Percentiles rank a stretch among this genome's conserved stretches.
Evolutionary conservation across 306 rosid species (phyloP).

Genomic region (Amphicarpaea edgeworthii): DNA sequence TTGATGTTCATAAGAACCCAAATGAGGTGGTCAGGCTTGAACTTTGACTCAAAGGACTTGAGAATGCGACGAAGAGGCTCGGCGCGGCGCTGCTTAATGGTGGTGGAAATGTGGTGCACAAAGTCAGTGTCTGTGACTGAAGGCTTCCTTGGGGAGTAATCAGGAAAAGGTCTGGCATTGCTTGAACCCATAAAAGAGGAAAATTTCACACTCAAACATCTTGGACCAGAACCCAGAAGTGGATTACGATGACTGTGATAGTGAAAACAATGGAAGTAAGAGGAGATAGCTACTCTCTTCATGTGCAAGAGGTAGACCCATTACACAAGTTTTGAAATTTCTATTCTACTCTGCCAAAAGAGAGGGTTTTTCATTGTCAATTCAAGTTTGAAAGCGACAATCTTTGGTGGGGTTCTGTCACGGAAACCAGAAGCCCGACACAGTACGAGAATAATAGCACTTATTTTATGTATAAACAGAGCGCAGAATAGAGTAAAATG

Average conservation of each 20-base stretch:
- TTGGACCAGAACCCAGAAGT: conserved; percentile 15
- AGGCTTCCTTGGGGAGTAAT: conserved; percentile 78
- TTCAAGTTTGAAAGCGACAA: conserved; percentile 5
- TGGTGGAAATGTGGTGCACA: conserved; percentile 63
- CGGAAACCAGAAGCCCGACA: background rate
- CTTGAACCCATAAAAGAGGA: conserved; percentile 50
- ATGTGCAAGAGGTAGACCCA: conserved; percentile 61
- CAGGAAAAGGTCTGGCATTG: conserved; percentile 77
- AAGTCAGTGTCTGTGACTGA: conserved; percentile 67
- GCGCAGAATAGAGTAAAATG: background rate
- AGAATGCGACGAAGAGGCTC: conserved; percentile 70
- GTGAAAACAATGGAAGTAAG: conserved; percentile 40
- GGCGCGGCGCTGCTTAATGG: conserved; percentile 70
- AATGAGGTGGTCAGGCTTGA: conserved; percentile 66
- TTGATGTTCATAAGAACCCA: conserved; percentile 77
- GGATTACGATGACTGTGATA: background rate
- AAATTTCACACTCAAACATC: conserved; percentile 38
- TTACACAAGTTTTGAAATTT: conserved; percentile 43
- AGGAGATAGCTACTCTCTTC: conserved; percentile 60
- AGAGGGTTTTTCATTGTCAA: conserved; percentile 45
- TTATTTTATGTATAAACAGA: background rate
- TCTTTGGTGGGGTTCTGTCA: background rate
- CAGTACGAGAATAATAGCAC: background rate
- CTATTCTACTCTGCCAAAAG: conserved; percentile 30
- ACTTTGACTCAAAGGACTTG: conserved; percentile 64